phyloP scores from a whole-genome alignment of 805 yeast species.

The Pichia insulana region DNA sequence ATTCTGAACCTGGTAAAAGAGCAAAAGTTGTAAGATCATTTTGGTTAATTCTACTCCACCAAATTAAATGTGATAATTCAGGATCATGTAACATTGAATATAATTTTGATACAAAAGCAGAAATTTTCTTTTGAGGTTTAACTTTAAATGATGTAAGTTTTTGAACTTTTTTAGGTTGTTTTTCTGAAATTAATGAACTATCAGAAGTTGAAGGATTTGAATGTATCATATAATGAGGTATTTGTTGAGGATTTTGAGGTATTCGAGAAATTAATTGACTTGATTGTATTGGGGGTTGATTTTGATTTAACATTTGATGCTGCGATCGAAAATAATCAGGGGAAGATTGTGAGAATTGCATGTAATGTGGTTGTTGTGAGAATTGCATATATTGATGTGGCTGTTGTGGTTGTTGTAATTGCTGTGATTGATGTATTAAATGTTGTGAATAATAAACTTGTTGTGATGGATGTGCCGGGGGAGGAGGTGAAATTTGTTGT shows the following conservation, averaged over 20 bases:
- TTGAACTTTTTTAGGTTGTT: not conserved
- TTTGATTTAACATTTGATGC: not conserved
- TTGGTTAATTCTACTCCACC: slow-evolving; percentile 49
- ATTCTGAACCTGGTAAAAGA: slow-evolving; percentile 54
- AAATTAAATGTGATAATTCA: slow-evolving; percentile 43
- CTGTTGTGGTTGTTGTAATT: not conserved
- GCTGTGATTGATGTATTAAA: not conserved
- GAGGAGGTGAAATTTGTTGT: no score
- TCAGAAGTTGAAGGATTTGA: not conserved
- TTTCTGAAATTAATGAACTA: not conserved
- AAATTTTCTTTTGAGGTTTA: slow-evolving; percentile 31
- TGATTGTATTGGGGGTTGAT: not conserved
- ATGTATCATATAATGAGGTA: slow-evolving; percentile 1
- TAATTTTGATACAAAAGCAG: slow-evolving; percentile 58
- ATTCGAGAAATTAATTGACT: slow-evolving; percentile 1
- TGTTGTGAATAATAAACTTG: no score
- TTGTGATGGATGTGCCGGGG: no score
- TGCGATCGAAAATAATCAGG: slow-evolving; percentile 4
- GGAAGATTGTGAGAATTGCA: not conserved
- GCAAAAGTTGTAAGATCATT: slow-evolving; percentile 49
- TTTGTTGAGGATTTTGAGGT: slow-evolving; percentile 2
- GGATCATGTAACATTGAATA: slow-evolving; percentile 55
- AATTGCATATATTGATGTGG: not conserved
- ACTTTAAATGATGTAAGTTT: slow-evolving; percentile 1
- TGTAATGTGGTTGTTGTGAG: not conserved